These are phyloP conservation scores for Cadophora malorum DNA, from an alignment of 2,329 filamentous ascomycete species.

Conservation along the genomic window DNA sequence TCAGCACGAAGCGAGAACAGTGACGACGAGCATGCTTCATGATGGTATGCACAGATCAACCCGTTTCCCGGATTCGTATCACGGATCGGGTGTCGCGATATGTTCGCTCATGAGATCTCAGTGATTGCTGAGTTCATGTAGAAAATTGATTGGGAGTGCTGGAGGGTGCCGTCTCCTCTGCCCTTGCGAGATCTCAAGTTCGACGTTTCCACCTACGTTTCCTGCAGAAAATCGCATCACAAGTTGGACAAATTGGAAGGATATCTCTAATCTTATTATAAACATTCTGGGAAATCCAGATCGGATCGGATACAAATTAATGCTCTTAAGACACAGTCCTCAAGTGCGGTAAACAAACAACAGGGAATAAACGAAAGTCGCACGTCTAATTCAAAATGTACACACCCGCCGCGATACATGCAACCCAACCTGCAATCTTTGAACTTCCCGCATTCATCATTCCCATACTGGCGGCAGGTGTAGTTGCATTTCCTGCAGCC, in stretches of 20 bases:
- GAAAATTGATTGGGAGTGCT: not conserved
- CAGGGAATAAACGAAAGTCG: not conserved
- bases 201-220: too few species aligned
- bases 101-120: not conserved
- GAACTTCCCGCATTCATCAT: not conserved
- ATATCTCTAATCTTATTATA: not conserved
- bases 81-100: not conserved
- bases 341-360: not conserved
- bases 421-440: not conserved
- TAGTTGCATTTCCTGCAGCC: constrained; percentile 1
- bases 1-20: not conserved
- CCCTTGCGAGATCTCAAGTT: too few species aligned
- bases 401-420: not conserved
- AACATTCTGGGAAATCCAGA: not conserved
- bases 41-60: not conserved
- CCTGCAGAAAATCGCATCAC: not conserved
- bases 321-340: not conserved
- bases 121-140: not conserved
- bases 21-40: not conserved
- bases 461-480: not conserved
- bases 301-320: not conserved
- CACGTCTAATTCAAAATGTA: not conserved
- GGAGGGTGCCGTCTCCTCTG: not conserved
- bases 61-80: not conserved
- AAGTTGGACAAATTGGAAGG: not conserved